Evolutionary conservation across 2,329 filamentous ascomycete genomes (phyloP), one percentile per base, ranked within the genome.

Genomic region (Aspergillus texensis): DNA sequence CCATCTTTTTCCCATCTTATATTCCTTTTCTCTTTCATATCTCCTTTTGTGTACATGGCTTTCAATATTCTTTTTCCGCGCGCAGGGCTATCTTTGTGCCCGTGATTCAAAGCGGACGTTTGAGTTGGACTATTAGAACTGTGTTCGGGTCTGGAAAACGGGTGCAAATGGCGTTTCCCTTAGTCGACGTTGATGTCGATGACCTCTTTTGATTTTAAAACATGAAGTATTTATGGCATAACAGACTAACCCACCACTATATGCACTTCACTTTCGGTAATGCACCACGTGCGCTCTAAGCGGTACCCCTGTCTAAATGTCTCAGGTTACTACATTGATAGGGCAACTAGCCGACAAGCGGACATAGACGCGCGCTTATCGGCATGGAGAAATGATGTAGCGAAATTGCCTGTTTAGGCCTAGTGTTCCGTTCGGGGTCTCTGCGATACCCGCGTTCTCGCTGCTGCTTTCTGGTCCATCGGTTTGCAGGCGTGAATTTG

Each of bases 91-190:
- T 48, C 65, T 67, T 54, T 66, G 58, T 67, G 62, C 63, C 64
- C 65, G 62, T 68, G 67, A 70, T 67, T 67, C 65, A 68, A 67
- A 72, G 73, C 69, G 74, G 72, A 74, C 65, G 68, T 75, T 71
- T 72, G 67, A 75, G 71, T 75, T 77, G 74, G 72, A 75, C 70
- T 75, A 74, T 75, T 78, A 79, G 77, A 79, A 77, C 71, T 75
- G 71, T 77, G 75, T 77, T 78, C 73, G 76, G 77, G 74, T 76
- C 73, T 75, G 76, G 76, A 77, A 79, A 80, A 78, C 71, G 70
- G 76, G 75, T 77, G 76, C 70, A 74, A 75, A 76, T 74, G 77
- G 77, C 77, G 77, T 79, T 79, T 74, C 68, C 68, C 71, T 76
- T 65, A 65, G 66, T 72, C 70, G 72, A 70, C 67, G 62, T 66